Evolutionary conservation across 305 asterid species (phyloP), one percentile per base, ranked within the genome.

Genomic region (Fraxinus paxiana): DNA sequence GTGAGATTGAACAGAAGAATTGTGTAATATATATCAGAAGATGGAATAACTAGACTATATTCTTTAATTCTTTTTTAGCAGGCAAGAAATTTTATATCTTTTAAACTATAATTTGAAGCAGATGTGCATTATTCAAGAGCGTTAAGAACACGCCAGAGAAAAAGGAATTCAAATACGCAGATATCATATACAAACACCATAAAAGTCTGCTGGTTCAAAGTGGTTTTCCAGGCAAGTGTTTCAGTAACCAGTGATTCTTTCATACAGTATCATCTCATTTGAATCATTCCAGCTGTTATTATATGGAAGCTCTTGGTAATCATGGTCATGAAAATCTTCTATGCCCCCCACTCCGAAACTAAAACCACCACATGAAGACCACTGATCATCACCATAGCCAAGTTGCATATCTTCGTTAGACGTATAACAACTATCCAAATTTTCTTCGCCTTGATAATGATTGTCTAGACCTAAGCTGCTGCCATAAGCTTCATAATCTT

Each of bases 231-330:
- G 76, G 30, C 80, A 78, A 65, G 41, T 75, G 5, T 51, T 34
- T 37, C 43, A 46, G 10, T 69, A 71, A 72, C 46, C 82, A 54
- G 79, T 76, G 70, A 85, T 69, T 26, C 75, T 79, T 70, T 70
- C 82, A 73, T 48, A 75, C 13, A 37, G 54, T 77, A 76, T 77
- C 33, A 71, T 83, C 63, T 82, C 84, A 31, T 30, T 56, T 31
- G 22, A 28, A 30, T 69, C 41, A 85, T 43, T 71, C 79, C 80
- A 80, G 43, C 10, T 6, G 75, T 81, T 69, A 35, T 33, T 76
- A 17, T 26, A 1, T 51, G 75, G 37, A 6, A 59, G 34, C 22
- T 28, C 77, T 43, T 13, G 24, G 34, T 12, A 43, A n/a, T 56
- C 75, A 35, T 69, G 69, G 74, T 59, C 33, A 17, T 70, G 13